phyloP scores from a whole-genome alignment of 306 rosid species.

The Rubus parviflorus region DNA sequence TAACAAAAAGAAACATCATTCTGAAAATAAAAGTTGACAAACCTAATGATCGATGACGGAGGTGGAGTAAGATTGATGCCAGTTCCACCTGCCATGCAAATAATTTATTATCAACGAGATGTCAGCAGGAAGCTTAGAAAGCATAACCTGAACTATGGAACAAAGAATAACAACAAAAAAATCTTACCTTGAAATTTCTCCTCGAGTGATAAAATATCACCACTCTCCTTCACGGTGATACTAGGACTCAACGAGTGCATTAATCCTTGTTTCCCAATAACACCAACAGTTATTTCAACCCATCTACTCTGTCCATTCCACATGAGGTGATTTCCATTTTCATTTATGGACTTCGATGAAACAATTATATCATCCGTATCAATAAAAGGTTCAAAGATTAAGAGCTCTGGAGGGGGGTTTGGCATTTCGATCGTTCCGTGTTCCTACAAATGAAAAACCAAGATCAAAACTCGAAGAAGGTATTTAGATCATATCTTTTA shows the following conservation, averaged over 20 bases:
- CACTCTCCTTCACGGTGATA: slow-evolving; percentile 85
- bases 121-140: neutral
- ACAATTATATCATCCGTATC: slow-evolving; percentile 83
- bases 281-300: slow-evolving; percentile 96
- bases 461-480: slow-evolving; percentile 16
- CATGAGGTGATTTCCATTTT: slow-evolving; percentile 46
- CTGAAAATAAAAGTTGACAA: slow-evolving; percentile 14
- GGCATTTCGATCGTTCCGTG: slow-evolving; percentile 95
- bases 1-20: neutral
- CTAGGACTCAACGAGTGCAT: slow-evolving; percentile 90
- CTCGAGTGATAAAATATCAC: slow-evolving; percentile 93
- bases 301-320: slow-evolving; percentile 93
- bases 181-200: slow-evolving; percentile 89
- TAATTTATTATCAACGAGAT: neutral
- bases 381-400: slow-evolving; percentile 93
- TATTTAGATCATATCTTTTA: neutral
- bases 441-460: slow-evolving; percentile 44
- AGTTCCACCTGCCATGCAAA: slow-evolving; percentile 72
- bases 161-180: slow-evolving; percentile 2
- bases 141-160: slow-evolving; percentile 4
- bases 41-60: slow-evolving; percentile 85
- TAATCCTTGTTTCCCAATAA: slow-evolving; percentile 75
- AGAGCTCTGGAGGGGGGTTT: slow-evolving; percentile 71
- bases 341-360: slow-evolving; percentile 49
- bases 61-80: slow-evolving; percentile 99